These are phyloP conservation scores for Chalciporus pseudorubinellus DNA, from an alignment of 768 basidiomycete genomes.

Conservation along the genomic window DNA sequence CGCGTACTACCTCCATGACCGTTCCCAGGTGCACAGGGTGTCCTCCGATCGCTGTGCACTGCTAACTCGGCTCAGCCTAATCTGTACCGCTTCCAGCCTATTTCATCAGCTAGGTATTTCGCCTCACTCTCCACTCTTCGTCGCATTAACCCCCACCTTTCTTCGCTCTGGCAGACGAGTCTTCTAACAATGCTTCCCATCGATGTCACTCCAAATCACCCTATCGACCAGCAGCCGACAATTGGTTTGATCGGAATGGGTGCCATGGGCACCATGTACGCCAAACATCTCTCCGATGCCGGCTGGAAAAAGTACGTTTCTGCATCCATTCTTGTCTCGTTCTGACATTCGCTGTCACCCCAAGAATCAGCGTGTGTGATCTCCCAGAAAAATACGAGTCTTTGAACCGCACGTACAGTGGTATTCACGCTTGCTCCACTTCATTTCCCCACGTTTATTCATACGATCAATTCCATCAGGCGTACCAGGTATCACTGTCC, in stretches of 20 bases:
- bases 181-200: conserved; percentile 6
- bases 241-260: conserved; percentile 98
- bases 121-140: neutral
- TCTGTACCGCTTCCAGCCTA: neutral
- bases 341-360: neutral
- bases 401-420: conserved; percentile 57
- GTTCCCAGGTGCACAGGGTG: neutral
- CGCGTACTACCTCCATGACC: conserved; percentile 2
- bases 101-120: neutral
- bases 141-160: neutral
- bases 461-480: conserved; percentile 34
- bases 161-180: conserved; percentile 9
- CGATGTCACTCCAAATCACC: conserved; percentile 33
- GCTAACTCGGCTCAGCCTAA: neutral
- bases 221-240: conserved; percentile 57
- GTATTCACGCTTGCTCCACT: conserved; percentile 34
- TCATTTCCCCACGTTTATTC: conserved; percentile 2
- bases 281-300: conserved; percentile 65
- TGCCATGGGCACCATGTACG: conserved; percentile 96
- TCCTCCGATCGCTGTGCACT: neutral
- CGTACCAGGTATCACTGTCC: conserved; percentile 59
- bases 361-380: conserved; percentile 90
- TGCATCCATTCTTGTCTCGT: neutral
- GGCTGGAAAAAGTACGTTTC: conserved; percentile 76
- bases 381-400: conserved; percentile 67